Percentiles rank a stretch among this genome's conserved stretches.
phyloP scores from a whole-genome alignment of 257 asterid species.

The Solanum chiquidenum region DNA sequence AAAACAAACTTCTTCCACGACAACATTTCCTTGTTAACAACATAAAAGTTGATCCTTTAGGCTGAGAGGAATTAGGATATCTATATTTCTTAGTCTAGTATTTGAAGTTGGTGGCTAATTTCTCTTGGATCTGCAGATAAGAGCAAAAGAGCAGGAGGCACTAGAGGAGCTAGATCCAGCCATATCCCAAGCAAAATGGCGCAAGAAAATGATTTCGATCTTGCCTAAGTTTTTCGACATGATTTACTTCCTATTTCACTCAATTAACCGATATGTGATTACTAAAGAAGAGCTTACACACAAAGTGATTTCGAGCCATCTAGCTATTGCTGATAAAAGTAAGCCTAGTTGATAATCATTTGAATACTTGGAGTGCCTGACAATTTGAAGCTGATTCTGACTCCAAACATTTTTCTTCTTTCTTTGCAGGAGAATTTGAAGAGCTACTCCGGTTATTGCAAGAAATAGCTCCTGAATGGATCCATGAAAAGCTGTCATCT shows the following conservation, averaged over 20 bases:
- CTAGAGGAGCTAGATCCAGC: conserved; percentile 64
- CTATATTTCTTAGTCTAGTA: neutral
- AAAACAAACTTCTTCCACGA: neutral
- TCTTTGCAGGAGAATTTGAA: conserved; percentile 59
- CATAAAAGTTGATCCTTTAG: neutral
- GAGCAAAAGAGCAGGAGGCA: conserved; percentile 50
- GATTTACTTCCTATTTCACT: conserved; percentile 47
- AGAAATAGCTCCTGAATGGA: conserved; percentile 87
- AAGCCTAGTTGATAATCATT: conserved; percentile 11
- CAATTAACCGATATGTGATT: conserved; percentile 56
- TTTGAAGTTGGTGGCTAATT: neutral
- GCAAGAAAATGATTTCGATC: conserved; percentile 48
- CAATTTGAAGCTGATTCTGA: neutral
- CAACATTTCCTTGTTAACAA: neutral
- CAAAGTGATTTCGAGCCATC: conserved; percentile 29
- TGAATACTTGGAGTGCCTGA: neutral
- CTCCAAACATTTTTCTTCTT: neutral
- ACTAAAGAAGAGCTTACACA: conserved; percentile 64
- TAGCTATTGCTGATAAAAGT: conserved; percentile 47
- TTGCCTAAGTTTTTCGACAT: conserved; percentile 66
- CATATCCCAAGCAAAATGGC: conserved; percentile 71
- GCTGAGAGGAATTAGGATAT: neutral
- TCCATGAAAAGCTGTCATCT: conserved; percentile 38
- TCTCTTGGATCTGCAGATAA: conserved; percentile 35
- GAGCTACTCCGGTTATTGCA: conserved; percentile 60